These are phyloP conservation scores for Beauveria bassiana DNA, from an alignment of 2,329 filamentous ascomycete species.

Conservation along the genomic window DNA sequence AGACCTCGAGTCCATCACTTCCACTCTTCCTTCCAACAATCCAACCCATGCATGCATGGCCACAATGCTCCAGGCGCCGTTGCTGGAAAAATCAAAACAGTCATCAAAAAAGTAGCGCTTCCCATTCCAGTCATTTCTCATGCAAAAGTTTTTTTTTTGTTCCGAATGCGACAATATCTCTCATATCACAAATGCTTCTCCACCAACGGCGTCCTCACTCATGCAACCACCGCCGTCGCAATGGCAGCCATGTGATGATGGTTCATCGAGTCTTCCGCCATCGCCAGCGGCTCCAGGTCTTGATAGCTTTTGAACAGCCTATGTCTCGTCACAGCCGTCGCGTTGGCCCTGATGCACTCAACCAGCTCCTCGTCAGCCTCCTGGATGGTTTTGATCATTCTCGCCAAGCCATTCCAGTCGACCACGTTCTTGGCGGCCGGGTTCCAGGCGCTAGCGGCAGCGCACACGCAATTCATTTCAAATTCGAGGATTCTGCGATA, in stretches of 20 bases:
- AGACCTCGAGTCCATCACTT: neutral
- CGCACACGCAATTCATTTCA: conserved; percentile 33
- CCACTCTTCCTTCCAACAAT: too few relatives aligned
- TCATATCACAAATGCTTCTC: neutral
- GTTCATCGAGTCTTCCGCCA: neutral
- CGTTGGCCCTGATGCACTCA: conserved; percentile 15
- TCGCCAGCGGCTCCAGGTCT: neutral
- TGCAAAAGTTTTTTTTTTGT: neutral
- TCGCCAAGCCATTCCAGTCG: conserved; percentile 24
- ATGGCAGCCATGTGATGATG: conserved; percentile 8
- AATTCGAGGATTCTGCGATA: conserved; percentile 28
- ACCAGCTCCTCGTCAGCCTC: conserved; percentile 21
- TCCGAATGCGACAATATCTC: neutral
- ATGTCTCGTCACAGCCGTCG: neutral
- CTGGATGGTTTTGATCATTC: conserved; percentile 20
- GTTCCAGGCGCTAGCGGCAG: conserved; percentile 30
- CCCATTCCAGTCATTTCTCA: neutral
- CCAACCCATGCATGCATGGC: neutral
- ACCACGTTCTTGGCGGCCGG: conserved; percentile 29
- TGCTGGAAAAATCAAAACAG: neutral
- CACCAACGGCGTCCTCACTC: neutral
- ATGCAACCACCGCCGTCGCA: conserved; percentile 5
- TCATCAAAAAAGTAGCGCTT: neutral
- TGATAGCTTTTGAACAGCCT: neutral
- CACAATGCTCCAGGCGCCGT: neutral